Base-by-base conservation (phyloP, 768 basidiomycete species). In the Agrocybe praecox region DNA sequence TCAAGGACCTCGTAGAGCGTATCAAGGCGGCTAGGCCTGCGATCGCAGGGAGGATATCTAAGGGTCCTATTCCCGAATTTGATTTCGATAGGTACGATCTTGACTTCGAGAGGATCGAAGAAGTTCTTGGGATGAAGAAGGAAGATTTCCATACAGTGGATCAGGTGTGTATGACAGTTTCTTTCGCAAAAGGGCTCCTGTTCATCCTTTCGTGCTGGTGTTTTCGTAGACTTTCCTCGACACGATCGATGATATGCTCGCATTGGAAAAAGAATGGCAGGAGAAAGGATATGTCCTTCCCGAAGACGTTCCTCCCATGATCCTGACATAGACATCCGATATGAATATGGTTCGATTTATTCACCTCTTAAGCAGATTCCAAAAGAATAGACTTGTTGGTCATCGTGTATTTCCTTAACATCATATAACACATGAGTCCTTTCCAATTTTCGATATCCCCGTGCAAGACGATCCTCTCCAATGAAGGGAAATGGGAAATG, bases 61-160 rank as follows among this genome's bases (percentile, higher is more conserved):
- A 59, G 14, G 57, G 42, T 21, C 47, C 51, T 0, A 57, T 66
- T 9, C 67, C 68, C 12, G 48, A 44, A 7, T 64, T 56, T 36
- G 56, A 57, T 1, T 56, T 46, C 24, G 62, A 72, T 44, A 55
- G 65, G 14, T 49, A 64, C 23, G 68, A 69, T 21, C 50, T 72
- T 33, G 70, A 75, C 53, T 71, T 68, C 45, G 53, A 46, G 32
- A 59, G 70, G 32, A 57, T 76, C 2, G 68, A 73, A 53, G 58
- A 68, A 51, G 68, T 77, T 6, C 43, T 71, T 8, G 73, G 76
- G 4, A 56, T 76, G 62, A 66, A 64, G 52, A 65, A 69, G 49
- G 64, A 62, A 33, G 71, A 76, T n/a, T 76, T 73, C 42, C 52
- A 59, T 17, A 57, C 62, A 7, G 18, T 65, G 1, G 68, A 74